phyloP scores from a whole-genome alignment of 139 green algal species.

The Pseudopediastrum boryanum region DNA sequence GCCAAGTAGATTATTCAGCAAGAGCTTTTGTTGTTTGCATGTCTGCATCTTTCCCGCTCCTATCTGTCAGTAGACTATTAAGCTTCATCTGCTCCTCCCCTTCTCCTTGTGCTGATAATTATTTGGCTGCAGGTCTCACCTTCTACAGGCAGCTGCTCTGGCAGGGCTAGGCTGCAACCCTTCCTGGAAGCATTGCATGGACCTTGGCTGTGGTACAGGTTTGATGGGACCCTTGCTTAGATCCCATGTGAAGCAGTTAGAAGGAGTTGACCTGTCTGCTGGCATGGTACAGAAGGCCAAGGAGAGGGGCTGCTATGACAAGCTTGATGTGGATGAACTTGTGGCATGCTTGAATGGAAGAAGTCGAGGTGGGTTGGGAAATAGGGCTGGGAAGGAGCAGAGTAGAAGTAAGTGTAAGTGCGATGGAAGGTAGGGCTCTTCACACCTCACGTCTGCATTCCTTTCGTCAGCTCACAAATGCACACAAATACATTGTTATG shows the following conservation, averaged over 20 bases:
- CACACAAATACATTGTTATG: no score
- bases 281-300: slow-evolving; percentile 58
- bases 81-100: neutral
- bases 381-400: neutral
- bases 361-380: neutral
- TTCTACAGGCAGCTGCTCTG: neutral
- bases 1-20: slow-evolving; percentile 1
- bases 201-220: slow-evolving; percentile 69
- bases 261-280: slow-evolving; percentile 58
- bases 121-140: slow-evolving; percentile 2
- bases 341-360: slow-evolving; percentile 38
- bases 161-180: neutral
- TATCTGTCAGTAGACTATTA: neutral
- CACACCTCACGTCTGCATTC: no score
- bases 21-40: neutral
- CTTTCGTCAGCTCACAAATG: no score
- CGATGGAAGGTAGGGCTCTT: no score
- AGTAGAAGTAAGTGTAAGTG: neutral
- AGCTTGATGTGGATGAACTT: slow-evolving; percentile 56
- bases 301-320: slow-evolving; percentile 48
- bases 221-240: slow-evolving; percentile 64
- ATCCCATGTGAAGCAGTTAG: slow-evolving; percentile 35
- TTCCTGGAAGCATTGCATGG: slow-evolving; percentile 41
- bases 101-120: neutral
- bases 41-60: neutral